These are phyloP conservation scores for Boletellus emodensis DNA, from an alignment of 768 basidiomycete species.

Conservation along the genomic window DNA sequence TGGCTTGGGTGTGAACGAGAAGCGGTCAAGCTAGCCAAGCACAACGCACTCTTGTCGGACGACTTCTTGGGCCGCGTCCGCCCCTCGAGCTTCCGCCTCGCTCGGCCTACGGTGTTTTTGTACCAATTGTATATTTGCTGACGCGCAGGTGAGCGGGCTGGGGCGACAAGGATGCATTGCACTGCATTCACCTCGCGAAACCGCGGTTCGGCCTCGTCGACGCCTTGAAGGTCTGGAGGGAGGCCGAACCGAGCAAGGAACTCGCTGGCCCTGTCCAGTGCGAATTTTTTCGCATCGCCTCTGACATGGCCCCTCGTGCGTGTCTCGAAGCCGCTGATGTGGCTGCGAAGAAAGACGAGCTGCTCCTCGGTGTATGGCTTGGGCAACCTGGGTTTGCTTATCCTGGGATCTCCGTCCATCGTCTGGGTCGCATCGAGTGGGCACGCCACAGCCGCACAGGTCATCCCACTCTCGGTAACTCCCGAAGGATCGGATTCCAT, in stretches of 20 bases:
- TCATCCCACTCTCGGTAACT: conserved; percentile 14
- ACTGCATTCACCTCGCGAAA: conserved; percentile 51
- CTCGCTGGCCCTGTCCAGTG: conserved; percentile 56
- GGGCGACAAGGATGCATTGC: neutral
- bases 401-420: conserved; percentile 56
- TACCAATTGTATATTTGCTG: conserved; percentile 72
- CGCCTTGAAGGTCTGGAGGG: conserved; percentile 48
- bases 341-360: conserved; percentile 53
- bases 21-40: neutral
- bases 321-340: conserved; percentile 52
- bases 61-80: conserved; percentile 48
- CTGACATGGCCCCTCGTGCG: conserved; percentile 55
- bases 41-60: conserved; percentile 44
- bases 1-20: neutral
- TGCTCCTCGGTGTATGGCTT: conserved; percentile 65
- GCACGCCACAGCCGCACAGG: conserved; percentile 20
- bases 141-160: neutral
- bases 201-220: conserved; percentile 55
- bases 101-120: conserved; percentile 65
- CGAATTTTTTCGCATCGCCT: conserved; percentile 69
- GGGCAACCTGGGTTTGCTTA: conserved; percentile 61
- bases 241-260: conserved; percentile 58
- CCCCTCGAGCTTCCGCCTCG: conserved; percentile 54
- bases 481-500: conserved; percentile 28
- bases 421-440: conserved; percentile 10